Evolutionary conservation across 768 basidiomycete genomes (phyloP).

Genomic region (Butyriboletus loyo): DNA sequence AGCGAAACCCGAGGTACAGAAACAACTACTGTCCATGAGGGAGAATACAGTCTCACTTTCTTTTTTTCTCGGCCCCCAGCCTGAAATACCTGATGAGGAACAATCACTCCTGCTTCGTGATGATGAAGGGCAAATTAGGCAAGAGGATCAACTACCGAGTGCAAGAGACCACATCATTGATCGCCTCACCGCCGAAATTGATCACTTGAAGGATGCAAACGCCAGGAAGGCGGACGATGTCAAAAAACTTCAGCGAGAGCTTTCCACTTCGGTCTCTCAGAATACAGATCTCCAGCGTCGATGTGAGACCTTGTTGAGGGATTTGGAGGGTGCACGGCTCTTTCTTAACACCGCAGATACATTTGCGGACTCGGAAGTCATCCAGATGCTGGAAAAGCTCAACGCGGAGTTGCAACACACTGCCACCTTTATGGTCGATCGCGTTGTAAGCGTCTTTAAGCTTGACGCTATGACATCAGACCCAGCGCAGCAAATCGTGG

Average conservation of each 20-base stretch:
- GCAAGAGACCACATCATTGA: background rate
- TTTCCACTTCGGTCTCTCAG: background rate
- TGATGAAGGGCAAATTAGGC: background rate
- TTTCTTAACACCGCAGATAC: constrained; percentile 4
- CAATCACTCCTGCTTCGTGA: background rate
- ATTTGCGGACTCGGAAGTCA: background rate
- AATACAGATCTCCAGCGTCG: background rate
- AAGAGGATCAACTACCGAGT: background rate
- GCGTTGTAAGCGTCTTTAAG: background rate
- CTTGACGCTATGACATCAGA: background rate
- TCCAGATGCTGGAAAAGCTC: background rate
- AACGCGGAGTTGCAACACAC: constrained; percentile 3
- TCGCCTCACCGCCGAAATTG: background rate
- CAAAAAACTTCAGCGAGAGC: background rate
- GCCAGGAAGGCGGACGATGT: background rate
- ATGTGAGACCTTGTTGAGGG: background rate
- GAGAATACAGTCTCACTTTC: background rate
- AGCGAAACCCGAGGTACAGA: background rate
- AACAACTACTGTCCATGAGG: background rate
- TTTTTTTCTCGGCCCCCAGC: background rate
- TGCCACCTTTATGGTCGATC: background rate
- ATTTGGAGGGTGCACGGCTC: background rate
- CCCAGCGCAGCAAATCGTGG: background rate
- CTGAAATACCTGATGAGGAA: background rate
- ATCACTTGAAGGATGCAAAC: background rate